Conservation (phyloP, 164 flowering plant genomes). For the Macadamia tetraphylla region DNA sequence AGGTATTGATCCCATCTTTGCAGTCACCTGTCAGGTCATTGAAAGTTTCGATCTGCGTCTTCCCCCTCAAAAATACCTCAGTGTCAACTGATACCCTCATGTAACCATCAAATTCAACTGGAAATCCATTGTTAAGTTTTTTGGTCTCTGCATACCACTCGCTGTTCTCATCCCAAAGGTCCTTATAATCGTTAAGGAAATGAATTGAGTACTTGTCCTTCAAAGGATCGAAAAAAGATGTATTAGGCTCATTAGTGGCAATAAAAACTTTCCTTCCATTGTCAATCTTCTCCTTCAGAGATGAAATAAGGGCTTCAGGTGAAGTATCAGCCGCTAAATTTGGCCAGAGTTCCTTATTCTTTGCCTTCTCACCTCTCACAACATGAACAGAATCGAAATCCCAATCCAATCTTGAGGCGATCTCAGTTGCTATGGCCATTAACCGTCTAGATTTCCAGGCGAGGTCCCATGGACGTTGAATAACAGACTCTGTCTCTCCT, state of each 20-base stretch:
- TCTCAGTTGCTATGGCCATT: slow-evolving; percentile 58
- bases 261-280: slow-evolving; percentile 54
- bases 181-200: slow-evolving; percentile 57
- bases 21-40: slow-evolving; percentile 33
- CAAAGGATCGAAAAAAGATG: slow-evolving; percentile 53
- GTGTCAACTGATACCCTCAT: slow-evolving; percentile 61
- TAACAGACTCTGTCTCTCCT: slow-evolving; percentile 58
- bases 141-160: slow-evolving; percentile 60
- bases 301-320: slow-evolving; percentile 46
- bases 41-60: slow-evolving; percentile 66
- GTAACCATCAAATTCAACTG: slow-evolving; percentile 68
- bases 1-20: slow-evolving; percentile 4
- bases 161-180: slow-evolving; percentile 60
- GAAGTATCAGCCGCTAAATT: slow-evolving; percentile 35
- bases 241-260: slow-evolving; percentile 53
- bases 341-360: slow-evolving; percentile 19
- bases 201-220: slow-evolving; percentile 59
- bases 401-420: slow-evolving; percentile 50
- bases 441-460: slow-evolving; percentile 62
- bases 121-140: slow-evolving; percentile 47
- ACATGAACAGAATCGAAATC: slow-evolving; percentile 66
- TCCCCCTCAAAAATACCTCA: slow-evolving; percentile 67
- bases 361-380: slow-evolving; percentile 41
- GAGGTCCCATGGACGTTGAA: slow-evolving; percentile 65
- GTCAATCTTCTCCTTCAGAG: slow-evolving; percentile 47